Evolutionary conservation across 257 asterid species (phyloP), one percentile per base, ranked within the genome.

Genomic region (Craterostigma plantagineum): DNA sequence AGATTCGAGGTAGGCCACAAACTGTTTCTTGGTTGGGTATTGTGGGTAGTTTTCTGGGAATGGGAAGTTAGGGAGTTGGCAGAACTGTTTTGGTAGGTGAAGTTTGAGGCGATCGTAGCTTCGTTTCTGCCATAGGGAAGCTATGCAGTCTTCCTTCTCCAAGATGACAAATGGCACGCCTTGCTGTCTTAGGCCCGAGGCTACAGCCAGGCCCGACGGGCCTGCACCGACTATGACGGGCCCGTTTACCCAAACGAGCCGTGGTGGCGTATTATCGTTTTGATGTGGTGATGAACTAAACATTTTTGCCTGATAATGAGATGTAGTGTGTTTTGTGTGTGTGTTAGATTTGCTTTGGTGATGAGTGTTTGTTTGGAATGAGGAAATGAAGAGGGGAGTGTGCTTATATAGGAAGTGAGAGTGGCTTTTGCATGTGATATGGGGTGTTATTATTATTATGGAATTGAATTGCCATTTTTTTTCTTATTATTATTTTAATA

Each of bases 151-250:
- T 8, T 69, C 41, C 17, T 61, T 48, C 49, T 71, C 79, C 3
- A 71, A 45, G 52, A 71, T 40, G 1, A 66, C 62, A 15, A 52
- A 63, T 0, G 79, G 75, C 5, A 63, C 59, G 1, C 75, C 69
- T 8, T 51, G 47, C 14, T 53, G 43, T 45, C 55, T 63, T 15
- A 71, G 55, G n/a, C 72, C 64, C 14, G 79, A 65, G n/a, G 69
- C 75, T 3, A 63, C 75, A 5, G 79, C 71, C 14, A 66, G 51
- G 34, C 79, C 79, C 0, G 79, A 71, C 2, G 48, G 48, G 46
- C 42, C 74, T 73, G 44, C 90, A 3, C 91, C 91, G 16, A 76
- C 79, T 11, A 76, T 72, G 15, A 76, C 69, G 0, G 90, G 82
- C 9, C 43, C 43, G 43, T 43, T 43, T 14, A 43, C 48, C 48